Base-by-base conservation (phyloP, 2,329 filamentous ascomycete genomes). In the Aspergillus ruber region DNA sequence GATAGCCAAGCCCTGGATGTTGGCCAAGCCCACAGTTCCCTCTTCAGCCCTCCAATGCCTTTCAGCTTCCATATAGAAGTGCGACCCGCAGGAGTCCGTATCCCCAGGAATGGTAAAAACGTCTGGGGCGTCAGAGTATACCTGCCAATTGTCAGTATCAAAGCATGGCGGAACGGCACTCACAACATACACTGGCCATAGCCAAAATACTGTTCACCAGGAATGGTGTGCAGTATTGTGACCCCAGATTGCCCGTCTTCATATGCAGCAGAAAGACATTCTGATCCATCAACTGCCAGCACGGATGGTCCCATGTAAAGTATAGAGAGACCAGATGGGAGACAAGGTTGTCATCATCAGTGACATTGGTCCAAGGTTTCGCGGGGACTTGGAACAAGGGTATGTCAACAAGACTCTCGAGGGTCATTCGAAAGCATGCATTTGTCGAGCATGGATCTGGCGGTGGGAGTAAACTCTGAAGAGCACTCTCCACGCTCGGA, bases 271-370 rank as follows among this genome's bases (percentile, higher is more conserved):
- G 76, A 41, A 84, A 69, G 57, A 90, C 88, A 56, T 91, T 86
- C 45, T 83, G 79, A 59, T 86, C 88, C 63, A 96, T 90, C 20
- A 93, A 73, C 35, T 78, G 82, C 61, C 85, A 94, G 69, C 89
- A 94, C 25, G 88, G 84, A 66, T 95, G 95, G 65, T 95, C 89
- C 85, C 90, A 95, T 60, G 83, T 88, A 69, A 95, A 95, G 70
- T 95, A 96, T 81, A 95, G 86, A 61, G 89, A 89, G 60, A 95
- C 80, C 25, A 96, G 78, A 65, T 95, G 89, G 7, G 83, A 81
- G 55, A 95, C 81, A 42, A 94, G 76, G 43, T 85, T 78, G 12
- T 81, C 74, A 62, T 95, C 88, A 41, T 81, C 75, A 3, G 88
- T 94, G 43, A 94, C 86, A 6, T 75, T 78, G 0, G 90, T 91